A percentile compares a stretch with the other conserved stretches of the same genome.
phyloP scores from a whole-genome alignment of 2,329 filamentous ascomycete genomes.

The Diaporthe destruens region DNA sequence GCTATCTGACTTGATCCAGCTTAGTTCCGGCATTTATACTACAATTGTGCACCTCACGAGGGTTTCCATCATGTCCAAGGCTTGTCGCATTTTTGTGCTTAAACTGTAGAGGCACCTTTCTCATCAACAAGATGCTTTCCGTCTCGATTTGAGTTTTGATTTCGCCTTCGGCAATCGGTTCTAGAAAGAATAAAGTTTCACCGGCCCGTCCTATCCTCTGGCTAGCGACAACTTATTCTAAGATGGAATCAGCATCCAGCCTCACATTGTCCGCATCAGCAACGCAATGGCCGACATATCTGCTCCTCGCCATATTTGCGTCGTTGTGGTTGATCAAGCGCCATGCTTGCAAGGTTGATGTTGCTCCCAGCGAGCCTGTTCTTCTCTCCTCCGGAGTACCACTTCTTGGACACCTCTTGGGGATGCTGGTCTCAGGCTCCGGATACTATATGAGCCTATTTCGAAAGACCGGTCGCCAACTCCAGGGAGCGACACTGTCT shows the following conservation, averaged over 20 bases:
- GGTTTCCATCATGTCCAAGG: background rate
- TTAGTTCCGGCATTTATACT: background rate
- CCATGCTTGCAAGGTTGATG: background rate
- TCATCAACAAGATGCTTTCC: background rate
- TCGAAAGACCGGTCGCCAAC: background rate
- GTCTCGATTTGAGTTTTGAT: too few relatives aligned
- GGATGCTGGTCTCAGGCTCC: constrained; percentile 1
- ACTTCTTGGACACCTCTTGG: constrained; percentile 7
- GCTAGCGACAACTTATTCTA: background rate
- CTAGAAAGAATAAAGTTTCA: background rate
- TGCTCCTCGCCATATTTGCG: background rate
- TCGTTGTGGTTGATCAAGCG: background rate
- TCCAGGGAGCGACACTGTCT: background rate
- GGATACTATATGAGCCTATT: constrained; percentile 16
- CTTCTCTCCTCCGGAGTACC: background rate
- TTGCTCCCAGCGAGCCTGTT: constrained; percentile 5
- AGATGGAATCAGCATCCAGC: background rate
- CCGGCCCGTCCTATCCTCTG: background rate
- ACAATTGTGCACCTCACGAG: background rate
- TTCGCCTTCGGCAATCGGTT: too few relatives aligned
- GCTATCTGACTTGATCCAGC: constrained; percentile 1
- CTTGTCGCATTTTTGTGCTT: background rate
- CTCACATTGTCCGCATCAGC: background rate
- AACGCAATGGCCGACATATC: constrained; percentile 4
- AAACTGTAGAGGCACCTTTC: background rate